Conservation (phyloP, 148 eudicot genomes). For the Agrostemma githago region DNA sequence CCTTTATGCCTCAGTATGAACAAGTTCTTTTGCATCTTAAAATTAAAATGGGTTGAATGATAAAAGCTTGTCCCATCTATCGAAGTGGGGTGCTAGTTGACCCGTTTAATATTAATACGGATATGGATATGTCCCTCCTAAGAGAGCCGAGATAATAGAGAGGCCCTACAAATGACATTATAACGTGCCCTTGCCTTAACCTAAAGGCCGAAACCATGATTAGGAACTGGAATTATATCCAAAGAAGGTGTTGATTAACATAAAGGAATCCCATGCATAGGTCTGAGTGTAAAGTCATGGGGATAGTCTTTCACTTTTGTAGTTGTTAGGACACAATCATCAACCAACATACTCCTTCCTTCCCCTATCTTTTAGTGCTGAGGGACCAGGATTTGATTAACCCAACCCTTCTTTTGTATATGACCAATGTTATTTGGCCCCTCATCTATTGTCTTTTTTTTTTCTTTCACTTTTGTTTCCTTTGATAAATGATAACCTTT, state of each 20-base stretch:
- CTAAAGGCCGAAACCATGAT: constrained; percentile 38
- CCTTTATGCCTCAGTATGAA: not conserved
- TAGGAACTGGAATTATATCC: constrained; percentile 25
- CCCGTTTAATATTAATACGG: no score
- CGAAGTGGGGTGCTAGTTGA: no score
- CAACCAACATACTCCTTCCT: constrained; percentile 15
- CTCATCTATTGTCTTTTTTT: constrained; percentile 33
- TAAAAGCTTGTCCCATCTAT: no score
- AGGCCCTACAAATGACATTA: constrained; percentile 18
- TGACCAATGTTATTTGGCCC: constrained; percentile 40
- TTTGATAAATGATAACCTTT: constrained; percentile 29
- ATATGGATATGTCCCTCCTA: no score
- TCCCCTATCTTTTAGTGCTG: constrained; percentile 37
- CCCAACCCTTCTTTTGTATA: constrained; percentile 33
- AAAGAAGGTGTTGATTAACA: constrained; percentile 23
- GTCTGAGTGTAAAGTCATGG: constrained; percentile 27
- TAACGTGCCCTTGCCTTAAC: constrained; percentile 15
- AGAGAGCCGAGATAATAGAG: not conserved
- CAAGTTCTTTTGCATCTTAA: not conserved
- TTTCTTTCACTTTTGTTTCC: constrained; percentile 1
- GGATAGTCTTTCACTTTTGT: constrained; percentile 35
- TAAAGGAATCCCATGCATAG: constrained; percentile 60
- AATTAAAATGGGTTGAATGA: no score
- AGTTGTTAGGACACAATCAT: constrained; percentile 46
- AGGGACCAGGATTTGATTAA: constrained; percentile 30